Evolutionary conservation across 1,139 yeast species (phyloP).

Genomic region (Williopsis jadinii): DNA sequence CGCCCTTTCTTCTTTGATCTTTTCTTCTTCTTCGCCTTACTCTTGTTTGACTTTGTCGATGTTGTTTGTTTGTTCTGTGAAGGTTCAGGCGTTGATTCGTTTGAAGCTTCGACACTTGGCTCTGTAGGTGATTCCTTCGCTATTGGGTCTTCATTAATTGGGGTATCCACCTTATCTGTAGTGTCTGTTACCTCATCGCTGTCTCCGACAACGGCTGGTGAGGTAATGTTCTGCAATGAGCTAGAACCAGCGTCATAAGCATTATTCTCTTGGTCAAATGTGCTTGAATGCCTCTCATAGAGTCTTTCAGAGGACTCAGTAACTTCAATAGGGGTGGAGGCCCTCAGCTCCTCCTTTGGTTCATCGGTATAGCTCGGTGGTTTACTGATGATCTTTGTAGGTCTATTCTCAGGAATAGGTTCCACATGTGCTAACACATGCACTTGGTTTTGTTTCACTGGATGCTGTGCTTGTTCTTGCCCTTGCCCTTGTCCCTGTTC

Average conservation of each 20-base stretch:
- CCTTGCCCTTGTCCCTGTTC: neutral
- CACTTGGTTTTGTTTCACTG: neutral
- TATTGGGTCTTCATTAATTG: too few relatives aligned
- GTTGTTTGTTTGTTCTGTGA: slow-evolving; percentile 1
- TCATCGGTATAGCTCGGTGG: slow-evolving; percentile 23
- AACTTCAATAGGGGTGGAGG: neutral
- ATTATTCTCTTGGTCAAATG: slow-evolving; percentile 15
- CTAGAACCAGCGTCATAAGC: neutral
- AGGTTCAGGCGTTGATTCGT: slow-evolving; percentile 4
- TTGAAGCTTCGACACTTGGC: slow-evolving; percentile 4
- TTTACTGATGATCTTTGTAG: slow-evolving; percentile 9
- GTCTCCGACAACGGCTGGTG: too few relatives aligned
- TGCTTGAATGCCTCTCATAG: slow-evolving; percentile 21
- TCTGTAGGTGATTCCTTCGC: neutral
- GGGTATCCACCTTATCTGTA: too few relatives aligned
- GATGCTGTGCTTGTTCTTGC: slow-evolving; percentile 1
- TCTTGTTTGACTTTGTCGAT: slow-evolving; percentile 2
- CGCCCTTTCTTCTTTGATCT: slow-evolving; percentile 18
- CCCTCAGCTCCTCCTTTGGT: slow-evolving; percentile 10
- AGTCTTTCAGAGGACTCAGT: slow-evolving; percentile 11
- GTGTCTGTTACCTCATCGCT: too few relatives aligned
- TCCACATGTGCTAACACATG: neutral
- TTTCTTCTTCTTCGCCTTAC: slow-evolving; percentile 19
- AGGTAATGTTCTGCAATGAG: neutral
- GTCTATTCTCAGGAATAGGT: slow-evolving; percentile 1